Evolutionary conservation across 2,329 filamentous ascomycete genomes (phyloP).

Genomic region (Phoma herbarum): DNA sequence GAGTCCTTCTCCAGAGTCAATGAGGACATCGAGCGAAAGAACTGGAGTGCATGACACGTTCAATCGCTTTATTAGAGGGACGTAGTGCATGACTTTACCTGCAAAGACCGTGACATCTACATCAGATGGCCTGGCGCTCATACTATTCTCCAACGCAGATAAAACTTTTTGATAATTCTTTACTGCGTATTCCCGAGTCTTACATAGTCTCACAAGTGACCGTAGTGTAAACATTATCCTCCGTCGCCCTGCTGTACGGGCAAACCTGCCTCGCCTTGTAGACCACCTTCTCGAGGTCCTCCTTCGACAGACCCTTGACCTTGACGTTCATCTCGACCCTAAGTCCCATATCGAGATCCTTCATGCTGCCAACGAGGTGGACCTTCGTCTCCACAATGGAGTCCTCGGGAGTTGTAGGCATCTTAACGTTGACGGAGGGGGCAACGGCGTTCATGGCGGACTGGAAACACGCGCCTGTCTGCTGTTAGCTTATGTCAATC

Average conservation of each 20-base stretch:
- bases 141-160: no score
- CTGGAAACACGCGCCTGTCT: conserved; percentile 54
- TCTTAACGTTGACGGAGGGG: conserved; percentile 51
- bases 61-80: no score
- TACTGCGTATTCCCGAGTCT: no score
- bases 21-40: no score
- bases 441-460: conserved; percentile 58
- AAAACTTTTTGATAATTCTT: no score
- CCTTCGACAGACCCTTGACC: conserved; percentile 43
- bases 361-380: conserved; percentile 57
- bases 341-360: conserved; percentile 56
- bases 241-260: conserved; percentile 46
- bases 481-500: neutral
- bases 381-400: conserved; percentile 55
- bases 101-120: no score
- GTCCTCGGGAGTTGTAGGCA: conserved; percentile 52
- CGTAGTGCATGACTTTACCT: no score
- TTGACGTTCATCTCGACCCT: conserved; percentile 56
- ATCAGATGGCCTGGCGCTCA: no score
- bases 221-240: conserved; percentile 46
- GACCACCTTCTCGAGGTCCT: conserved; percentile 49
- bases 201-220: conserved; percentile 36
- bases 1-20: no score
- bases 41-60: no score
- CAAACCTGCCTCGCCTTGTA: conserved; percentile 48